These are phyloP conservation scores for Tuber melanosporum DNA, from an alignment of 495 filamentous ascomycete species.

Conservation along the genomic window DNA sequence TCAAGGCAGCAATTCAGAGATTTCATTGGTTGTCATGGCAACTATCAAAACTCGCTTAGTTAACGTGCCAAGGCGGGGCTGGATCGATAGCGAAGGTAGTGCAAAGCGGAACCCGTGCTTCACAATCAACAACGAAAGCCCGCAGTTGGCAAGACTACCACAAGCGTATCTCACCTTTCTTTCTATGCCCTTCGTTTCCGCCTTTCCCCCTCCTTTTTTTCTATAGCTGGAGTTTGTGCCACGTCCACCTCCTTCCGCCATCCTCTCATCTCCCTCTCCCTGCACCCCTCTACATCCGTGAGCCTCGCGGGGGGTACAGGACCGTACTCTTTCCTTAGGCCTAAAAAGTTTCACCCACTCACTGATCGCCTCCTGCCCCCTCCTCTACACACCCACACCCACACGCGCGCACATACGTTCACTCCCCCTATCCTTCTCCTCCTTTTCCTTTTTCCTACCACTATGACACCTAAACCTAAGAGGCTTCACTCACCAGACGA, in stretches of 20 bases:
- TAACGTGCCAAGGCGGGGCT: conserved; percentile 3
- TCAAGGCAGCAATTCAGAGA: background rate
- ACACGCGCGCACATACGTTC: background rate
- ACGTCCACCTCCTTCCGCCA: background rate
- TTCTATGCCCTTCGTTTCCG: background rate
- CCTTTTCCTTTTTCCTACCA: background rate
- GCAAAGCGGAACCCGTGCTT: background rate
- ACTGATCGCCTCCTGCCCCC: background rate
- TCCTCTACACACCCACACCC: background rate
- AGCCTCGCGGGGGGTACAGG: background rate
- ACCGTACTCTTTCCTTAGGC: background rate
- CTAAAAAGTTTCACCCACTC: conserved; percentile 2
- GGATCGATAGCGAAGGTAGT: background rate
- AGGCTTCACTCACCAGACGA: conserved; percentile 2
- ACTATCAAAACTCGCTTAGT: conserved; percentile 4
- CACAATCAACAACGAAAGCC: background rate
- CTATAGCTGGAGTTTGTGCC: background rate
- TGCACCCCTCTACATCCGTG: background rate
- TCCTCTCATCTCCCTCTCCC: background rate
- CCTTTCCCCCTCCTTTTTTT: background rate
- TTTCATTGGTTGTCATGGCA: background rate
- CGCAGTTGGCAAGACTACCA: background rate
- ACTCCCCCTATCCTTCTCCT: background rate
- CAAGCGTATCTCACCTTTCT: background rate
- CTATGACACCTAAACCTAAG: conserved; percentile 4